phyloP scores from a whole-genome alignment of 768 basidiomycete species.

The Lentinus brumalis region DNA sequence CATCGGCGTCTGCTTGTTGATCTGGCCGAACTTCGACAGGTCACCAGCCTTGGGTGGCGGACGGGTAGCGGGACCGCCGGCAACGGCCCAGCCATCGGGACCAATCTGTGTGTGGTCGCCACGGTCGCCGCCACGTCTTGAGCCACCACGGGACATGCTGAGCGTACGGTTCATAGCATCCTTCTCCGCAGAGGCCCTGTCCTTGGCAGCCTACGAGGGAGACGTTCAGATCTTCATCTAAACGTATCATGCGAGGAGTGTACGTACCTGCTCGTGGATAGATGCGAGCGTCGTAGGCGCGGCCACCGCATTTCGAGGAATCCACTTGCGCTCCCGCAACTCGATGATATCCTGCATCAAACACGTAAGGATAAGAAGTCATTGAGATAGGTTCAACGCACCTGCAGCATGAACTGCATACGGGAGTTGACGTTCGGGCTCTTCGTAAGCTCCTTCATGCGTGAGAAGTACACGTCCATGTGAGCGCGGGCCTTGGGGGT shows the following conservation, averaged over 20 bases:
- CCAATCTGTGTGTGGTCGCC: constrained; percentile 57
- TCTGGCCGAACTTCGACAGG: constrained; percentile 86
- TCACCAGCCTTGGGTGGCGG: constrained; percentile 81
- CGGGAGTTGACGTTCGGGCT: constrained; percentile 77
- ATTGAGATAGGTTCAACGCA: constrained; percentile 37
- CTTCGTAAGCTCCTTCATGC: constrained; percentile 83
- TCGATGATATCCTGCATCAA: constrained; percentile 82
- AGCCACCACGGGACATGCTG: constrained; percentile 89
- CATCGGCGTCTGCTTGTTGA: constrained; percentile 64
- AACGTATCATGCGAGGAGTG: background rate
- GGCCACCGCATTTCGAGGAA: constrained; percentile 65
- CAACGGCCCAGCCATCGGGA: constrained; percentile 89
- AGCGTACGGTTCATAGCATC: constrained; percentile 59
- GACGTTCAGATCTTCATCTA: background rate
- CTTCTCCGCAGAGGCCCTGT: constrained; percentile 86
- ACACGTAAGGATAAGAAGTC: constrained; percentile 7
- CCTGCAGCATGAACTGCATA: constrained; percentile 96
- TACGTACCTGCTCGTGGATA: constrained; percentile 80
- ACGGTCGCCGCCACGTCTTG: constrained; percentile 80
- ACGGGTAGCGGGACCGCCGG: constrained; percentile 39
- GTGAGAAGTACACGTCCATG: constrained; percentile 91
- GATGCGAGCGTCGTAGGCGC: constrained; percentile 89
- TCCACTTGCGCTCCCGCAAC: constrained; percentile 82
- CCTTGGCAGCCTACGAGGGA: constrained; percentile 70
- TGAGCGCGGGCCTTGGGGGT: constrained; percentile 78